Evolutionary conservation across 2,329 filamentous ascomycete species (phyloP), one percentile per base, ranked within the genome.

Genomic region (Fusarium tupiense): DNA sequence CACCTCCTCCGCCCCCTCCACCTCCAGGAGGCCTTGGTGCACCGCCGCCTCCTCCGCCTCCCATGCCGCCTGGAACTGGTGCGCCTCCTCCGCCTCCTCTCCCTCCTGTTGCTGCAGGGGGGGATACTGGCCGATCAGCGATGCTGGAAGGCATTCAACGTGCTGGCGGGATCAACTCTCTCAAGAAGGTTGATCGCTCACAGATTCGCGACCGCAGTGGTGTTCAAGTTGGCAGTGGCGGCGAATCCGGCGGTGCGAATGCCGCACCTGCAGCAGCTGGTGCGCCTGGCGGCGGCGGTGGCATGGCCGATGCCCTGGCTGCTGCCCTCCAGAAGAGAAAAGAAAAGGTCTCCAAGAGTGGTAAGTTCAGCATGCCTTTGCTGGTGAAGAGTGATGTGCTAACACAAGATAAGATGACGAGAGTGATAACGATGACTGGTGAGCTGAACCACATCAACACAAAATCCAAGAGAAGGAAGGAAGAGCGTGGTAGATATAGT

Each of bases 291-390:
- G 88, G 86, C 24, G 88, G 89, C 17, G 90, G 91, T 64, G 91
- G 90, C 41, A 90, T 98, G 88, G 94, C 94, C 29, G 94, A 93
- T 84, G 95, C 94, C 54, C 85, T 98, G 77, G 94, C 94, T 68
- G 92, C 91, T 69, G 93, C 92, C 65, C 83, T 95, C 77, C 90
- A 92, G 80, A 93, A 94, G 85, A 89, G 96, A 82, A 98, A 98
- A 87, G 91, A 94, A 83, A 98, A 97, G 87, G 96, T 98, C 81
- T 94, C 94, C 84, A 92, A 94, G 82, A 97, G 94, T 87, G 96
- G 96, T 98, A 90, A 91, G 94, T 92, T 60, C n/a, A 46, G 9
- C 14, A 49, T 13, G 20, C 59, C 22, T 29, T 20, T 49, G n/a
- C 57, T 65, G 49, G 26, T 47, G 29, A 29, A 53, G 46, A 46